Conservation (phyloP, 495 filamentous ascomycete genomes). For the Lasiosphaeria ovina region DNA sequence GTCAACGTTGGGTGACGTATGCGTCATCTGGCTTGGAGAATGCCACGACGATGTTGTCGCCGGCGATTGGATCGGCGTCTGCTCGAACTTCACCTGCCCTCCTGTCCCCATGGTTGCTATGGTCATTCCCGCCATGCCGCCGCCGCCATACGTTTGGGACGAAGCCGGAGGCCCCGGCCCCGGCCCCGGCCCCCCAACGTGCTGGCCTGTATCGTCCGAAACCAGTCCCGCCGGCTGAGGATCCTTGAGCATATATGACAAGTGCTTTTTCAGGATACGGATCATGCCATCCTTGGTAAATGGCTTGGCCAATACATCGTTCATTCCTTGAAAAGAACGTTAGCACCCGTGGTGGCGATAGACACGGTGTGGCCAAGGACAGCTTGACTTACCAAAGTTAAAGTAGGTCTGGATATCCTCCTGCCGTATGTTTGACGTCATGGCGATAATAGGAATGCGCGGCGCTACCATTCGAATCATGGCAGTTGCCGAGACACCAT, state of each 20-base stretch:
- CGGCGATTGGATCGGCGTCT: slow-evolving; percentile 75
- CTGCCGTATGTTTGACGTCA: slow-evolving; percentile 97
- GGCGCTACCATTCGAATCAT: slow-evolving; percentile 86
- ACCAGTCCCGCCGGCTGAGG: slow-evolving; percentile 27
- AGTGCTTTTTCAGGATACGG: slow-evolving; percentile 84
- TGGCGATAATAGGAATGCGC: slow-evolving; percentile 88
- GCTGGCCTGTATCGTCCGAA: slow-evolving; percentile 15
- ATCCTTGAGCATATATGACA: slow-evolving; percentile 66
- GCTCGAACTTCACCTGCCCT: slow-evolving; percentile 74
- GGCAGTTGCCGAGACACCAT: slow-evolving; percentile 91
- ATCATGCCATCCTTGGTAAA: slow-evolving; percentile 96
- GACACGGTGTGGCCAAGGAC: neutral
- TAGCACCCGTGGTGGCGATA: slow-evolving; percentile 15
- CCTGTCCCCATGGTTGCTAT: slow-evolving; percentile 22
- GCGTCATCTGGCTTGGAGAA: slow-evolving; percentile 66
- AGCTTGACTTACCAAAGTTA: slow-evolving; percentile 73
- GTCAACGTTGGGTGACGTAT: slow-evolving; percentile 56
- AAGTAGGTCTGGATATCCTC: slow-evolving; percentile 98
- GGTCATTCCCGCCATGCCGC: slow-evolving; percentile 13
- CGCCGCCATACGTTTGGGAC: slow-evolving; percentile 28
- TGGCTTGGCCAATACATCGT: slow-evolving; percentile 93
- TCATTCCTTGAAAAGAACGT: slow-evolving; percentile 72
- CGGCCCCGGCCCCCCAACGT: slow-evolving; percentile 19
- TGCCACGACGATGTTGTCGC: slow-evolving; percentile 70
- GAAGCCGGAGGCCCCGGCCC: slow-evolving; percentile 31